These are phyloP conservation scores for Chrysosporium queenslandicum DNA, from an alignment of 2,329 filamentous ascomycete genomes.

Conservation along the genomic window DNA sequence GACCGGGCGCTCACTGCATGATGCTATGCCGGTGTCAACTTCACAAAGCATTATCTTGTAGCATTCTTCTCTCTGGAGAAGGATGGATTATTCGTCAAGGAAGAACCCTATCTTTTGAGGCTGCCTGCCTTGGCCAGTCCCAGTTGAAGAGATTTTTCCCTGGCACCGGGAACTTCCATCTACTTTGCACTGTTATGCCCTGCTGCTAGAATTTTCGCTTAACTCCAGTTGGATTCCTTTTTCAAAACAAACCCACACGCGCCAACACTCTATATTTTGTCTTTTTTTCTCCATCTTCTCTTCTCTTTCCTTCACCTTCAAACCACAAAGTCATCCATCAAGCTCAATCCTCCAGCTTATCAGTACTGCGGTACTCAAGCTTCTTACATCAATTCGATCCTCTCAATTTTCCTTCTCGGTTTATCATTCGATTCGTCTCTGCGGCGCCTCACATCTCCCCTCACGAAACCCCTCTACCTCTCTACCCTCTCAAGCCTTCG, in stretches of 20 bases:
- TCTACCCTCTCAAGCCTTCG: background rate
- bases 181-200: background rate
- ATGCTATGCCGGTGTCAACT: too few species aligned
- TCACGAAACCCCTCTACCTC: background rate
- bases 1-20: too few species aligned
- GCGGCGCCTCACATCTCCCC: too few species aligned
- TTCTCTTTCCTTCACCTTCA: background rate
- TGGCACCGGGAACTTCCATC: background rate
- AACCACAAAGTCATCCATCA: background rate
- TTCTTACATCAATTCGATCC: too few species aligned
- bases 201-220: constrained; percentile 2
- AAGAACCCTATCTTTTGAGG: background rate
- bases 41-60: too few species aligned
- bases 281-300: background rate
- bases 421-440: too few species aligned
- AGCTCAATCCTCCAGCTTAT: background rate
- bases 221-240: background rate
- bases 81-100: too few species aligned
- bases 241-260: background rate
- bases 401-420: too few species aligned
- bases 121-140: background rate
- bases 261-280: background rate
- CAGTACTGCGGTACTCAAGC: too few species aligned
- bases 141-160: background rate
- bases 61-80: background rate